phyloP scores from a whole-genome alignment of 495 filamentous ascomycete species.

The Penicillium paxilli region DNA sequence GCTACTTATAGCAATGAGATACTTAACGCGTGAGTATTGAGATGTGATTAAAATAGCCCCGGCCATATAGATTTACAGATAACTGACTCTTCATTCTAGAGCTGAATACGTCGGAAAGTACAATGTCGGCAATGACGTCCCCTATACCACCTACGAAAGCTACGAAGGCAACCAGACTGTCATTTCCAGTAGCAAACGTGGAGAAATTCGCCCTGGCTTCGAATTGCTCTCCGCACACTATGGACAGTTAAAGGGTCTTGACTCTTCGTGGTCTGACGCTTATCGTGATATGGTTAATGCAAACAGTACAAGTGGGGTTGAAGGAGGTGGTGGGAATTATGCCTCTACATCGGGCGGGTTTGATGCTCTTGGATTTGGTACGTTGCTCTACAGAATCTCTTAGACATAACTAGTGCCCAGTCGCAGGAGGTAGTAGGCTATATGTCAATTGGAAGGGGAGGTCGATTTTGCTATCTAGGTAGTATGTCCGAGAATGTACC shows the following conservation, averaged over 20 bases:
- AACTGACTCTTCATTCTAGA: neutral
- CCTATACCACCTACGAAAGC: neutral
- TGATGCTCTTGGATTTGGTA: constrained; percentile 38
- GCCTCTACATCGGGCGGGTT: constrained; percentile 31
- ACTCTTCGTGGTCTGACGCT: neutral
- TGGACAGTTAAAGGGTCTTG: neutral
- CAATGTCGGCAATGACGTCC: neutral
- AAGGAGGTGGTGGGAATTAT: constrained; percentile 37
- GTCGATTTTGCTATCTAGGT: neutral
- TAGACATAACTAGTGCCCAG: neutral
- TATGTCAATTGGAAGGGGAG: too few relatives aligned
- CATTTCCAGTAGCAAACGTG: neutral
- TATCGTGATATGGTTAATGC: neutral
- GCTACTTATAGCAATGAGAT: neutral
- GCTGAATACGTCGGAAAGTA: neutral
- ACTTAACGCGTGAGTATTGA: neutral
- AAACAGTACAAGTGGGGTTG: constrained; percentile 15
- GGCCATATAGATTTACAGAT: neutral
- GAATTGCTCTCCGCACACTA: neutral
- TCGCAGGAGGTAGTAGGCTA: too few relatives aligned
- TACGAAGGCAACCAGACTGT: neutral
- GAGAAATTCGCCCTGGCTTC: neutral
- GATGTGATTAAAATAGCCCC: too few relatives aligned
- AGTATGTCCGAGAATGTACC: neutral
- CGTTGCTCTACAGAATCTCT: constrained; percentile 27